A percentile compares a stretch with the other conserved stretches of the same genome.
phyloP scores from a whole-genome alignment of 164 flowering plant genomes.

The Magnolia kwangsiensis region DNA sequence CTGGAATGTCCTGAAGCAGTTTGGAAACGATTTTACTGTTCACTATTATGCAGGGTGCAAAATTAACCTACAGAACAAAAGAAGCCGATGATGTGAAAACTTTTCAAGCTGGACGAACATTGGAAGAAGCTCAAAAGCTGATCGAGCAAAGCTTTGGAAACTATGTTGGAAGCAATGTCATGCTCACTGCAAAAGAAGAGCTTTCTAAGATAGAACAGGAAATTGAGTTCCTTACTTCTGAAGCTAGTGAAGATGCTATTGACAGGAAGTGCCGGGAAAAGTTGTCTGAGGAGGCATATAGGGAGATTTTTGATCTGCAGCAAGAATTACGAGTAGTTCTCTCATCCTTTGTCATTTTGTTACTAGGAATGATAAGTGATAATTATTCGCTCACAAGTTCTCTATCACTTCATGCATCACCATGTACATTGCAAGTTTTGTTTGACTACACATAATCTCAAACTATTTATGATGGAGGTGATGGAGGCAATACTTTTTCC shows the following conservation, averaged over 20 bases:
- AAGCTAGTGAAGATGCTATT: conserved; percentile 76
- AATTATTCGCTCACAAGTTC: background rate
- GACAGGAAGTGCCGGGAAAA: conserved; percentile 60
- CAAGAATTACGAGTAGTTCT: conserved; percentile 62
- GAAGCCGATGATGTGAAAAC: conserved; percentile 40
- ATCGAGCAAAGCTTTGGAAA: conserved; percentile 97
- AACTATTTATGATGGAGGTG: background rate
- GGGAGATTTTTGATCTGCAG: conserved; percentile 72
- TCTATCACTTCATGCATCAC: background rate
- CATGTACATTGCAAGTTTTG: background rate
- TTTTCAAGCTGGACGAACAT: conserved; percentile 57
- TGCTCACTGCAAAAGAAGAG: conserved; percentile 92
- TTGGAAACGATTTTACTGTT: background rate
- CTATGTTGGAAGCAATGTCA: conserved; percentile 92
- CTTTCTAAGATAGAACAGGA: conserved; percentile 62
- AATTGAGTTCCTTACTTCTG: conserved; percentile 53
- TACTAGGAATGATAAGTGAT: background rate
- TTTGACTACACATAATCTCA: background rate
- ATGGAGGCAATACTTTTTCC: background rate
- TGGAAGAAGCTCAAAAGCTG: conserved; percentile 93
- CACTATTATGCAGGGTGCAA: conserved; percentile 52
- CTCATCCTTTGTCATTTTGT: background rate
- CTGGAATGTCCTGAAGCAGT: background rate
- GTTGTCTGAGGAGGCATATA: conserved; percentile 60
- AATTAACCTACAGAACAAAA: conserved; percentile 50